Conservation (phyloP, 129 eudicot species). For the Artemisia argyi region DNA sequence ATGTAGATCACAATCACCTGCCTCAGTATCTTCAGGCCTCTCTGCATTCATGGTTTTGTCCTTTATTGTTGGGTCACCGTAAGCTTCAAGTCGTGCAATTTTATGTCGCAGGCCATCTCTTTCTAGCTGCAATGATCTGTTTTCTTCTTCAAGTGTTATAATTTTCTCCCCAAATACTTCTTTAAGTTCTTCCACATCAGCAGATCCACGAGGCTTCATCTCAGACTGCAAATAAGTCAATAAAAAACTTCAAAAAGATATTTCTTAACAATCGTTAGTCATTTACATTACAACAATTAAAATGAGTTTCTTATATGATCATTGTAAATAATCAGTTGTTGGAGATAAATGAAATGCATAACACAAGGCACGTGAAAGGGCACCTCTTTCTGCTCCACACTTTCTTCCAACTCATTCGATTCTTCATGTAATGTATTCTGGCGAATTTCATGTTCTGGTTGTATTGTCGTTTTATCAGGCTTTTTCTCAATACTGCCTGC, state of each 20-base stretch:
- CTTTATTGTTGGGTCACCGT: conserved; percentile 62
- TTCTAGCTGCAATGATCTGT: conserved; percentile 83
- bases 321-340: too few relatives aligned
- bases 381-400: conserved; percentile 87
- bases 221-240: conserved; percentile 57
- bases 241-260: background rate
- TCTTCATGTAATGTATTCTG: conserved; percentile 72
- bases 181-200: conserved; percentile 72
- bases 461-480: conserved; percentile 31
- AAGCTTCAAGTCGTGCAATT: conserved; percentile 63
- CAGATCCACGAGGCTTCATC: conserved; percentile 72
- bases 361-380: conserved; percentile 16
- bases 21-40: conserved; percentile 73
- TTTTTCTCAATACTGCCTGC: conserved; percentile 11
- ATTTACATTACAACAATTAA: background rate
- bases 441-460: conserved; percentile 64
- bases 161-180: conserved; percentile 78
- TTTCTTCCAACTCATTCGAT: conserved; percentile 60
- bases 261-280: conserved; percentile 2
- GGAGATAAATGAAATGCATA: background rate
- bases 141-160: conserved; percentile 85
- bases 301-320: background rate
- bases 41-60: conserved; percentile 72
- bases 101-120: conserved; percentile 74
- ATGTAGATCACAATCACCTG: conserved; percentile 60